phyloP scores from a whole-genome alignment of 1,139 yeast genomes.

The Yamadazyma triangularis region DNA sequence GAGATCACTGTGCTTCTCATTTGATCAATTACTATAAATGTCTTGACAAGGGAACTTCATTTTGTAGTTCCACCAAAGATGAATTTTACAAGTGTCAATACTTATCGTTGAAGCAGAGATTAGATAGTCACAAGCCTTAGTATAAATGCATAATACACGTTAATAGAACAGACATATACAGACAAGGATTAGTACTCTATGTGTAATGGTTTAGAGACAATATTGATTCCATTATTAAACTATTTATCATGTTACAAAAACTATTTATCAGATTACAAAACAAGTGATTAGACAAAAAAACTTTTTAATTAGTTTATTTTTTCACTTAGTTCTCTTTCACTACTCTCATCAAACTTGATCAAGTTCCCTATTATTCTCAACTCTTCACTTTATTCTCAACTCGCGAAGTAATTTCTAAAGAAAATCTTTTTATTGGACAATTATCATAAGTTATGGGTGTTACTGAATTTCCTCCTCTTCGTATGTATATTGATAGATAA shows the following conservation, averaged over 20 bases:
- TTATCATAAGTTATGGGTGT: conserved; percentile 25
- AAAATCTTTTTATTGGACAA: conserved; percentile 11
- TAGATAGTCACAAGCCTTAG: no score
- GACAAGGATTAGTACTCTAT: no score
- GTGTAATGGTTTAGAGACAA: no score
- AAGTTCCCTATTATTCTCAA: not conserved
- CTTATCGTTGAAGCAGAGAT: conserved; percentile 41
- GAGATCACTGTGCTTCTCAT: conserved; percentile 47
- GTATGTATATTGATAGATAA: conserved; percentile 27
- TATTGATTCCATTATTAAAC: no score
- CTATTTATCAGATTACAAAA: no score
- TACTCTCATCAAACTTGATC: not conserved
- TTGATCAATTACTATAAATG: conserved; percentile 44
- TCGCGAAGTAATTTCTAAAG: conserved; percentile 1
- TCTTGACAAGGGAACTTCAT: conserved; percentile 44
- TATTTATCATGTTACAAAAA: no score
- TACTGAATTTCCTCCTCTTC: conserved; percentile 50
- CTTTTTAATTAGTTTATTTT: not conserved
- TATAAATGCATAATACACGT: no score
- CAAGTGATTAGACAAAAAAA: not conserved
- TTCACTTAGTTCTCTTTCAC: not conserved
- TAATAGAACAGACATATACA: no score
- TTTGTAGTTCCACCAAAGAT: conserved; percentile 39
- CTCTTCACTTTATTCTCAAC: not conserved
- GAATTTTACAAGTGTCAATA: conserved; percentile 48